Conservation (phyloP, 2,329 filamentous ascomycete genomes). For the Parastagonospora avenae region DNA sequence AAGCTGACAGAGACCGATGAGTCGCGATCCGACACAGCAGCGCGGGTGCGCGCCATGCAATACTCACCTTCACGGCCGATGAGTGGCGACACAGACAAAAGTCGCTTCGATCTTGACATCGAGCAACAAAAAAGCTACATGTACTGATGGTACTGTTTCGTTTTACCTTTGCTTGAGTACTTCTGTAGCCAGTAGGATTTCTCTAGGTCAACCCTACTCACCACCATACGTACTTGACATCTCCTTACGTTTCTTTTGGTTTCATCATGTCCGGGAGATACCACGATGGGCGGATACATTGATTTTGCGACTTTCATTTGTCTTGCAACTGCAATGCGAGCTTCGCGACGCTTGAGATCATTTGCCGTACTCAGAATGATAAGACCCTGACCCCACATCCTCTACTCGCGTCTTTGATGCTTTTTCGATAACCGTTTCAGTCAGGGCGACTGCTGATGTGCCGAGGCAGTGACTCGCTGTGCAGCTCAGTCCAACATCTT, state of each 20-base stretch:
- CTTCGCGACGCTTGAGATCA: background rate
- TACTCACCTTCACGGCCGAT: slow-evolving; percentile 33
- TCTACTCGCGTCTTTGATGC: slow-evolving; percentile 10
- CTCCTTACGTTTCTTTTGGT: slow-evolving; percentile 12
- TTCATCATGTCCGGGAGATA: slow-evolving; percentile 14
- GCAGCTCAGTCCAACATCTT: too few relatives aligned
- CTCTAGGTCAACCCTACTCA: slow-evolving; percentile 17
- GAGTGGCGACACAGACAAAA: slow-evolving; percentile 43
- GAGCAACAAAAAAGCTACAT: slow-evolving; percentile 45
- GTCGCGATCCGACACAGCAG: slow-evolving; percentile 27
- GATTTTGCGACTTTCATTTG: slow-evolving; percentile 17
- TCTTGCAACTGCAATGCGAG: slow-evolving; percentile 5
- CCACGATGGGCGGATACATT: slow-evolving; percentile 17
- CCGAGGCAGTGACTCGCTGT: too few relatives aligned
- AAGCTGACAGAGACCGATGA: slow-evolving; percentile 34
- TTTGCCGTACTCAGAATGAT: slow-evolving; percentile 5
- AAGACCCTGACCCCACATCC: slow-evolving; percentile 11
- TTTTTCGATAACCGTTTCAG: too few relatives aligned
- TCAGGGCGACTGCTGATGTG: too few relatives aligned
- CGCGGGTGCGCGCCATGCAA: slow-evolving; percentile 17
- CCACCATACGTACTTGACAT: slow-evolving; percentile 11
- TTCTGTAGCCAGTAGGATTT: slow-evolving; percentile 22
- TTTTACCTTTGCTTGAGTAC: slow-evolving; percentile 13
- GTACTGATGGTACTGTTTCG: slow-evolving; percentile 34
- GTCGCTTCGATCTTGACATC: slow-evolving; percentile 39